Conservation (phyloP, 2,329 filamentous ascomycete genomes). For the Claviceps arundinis region DNA sequence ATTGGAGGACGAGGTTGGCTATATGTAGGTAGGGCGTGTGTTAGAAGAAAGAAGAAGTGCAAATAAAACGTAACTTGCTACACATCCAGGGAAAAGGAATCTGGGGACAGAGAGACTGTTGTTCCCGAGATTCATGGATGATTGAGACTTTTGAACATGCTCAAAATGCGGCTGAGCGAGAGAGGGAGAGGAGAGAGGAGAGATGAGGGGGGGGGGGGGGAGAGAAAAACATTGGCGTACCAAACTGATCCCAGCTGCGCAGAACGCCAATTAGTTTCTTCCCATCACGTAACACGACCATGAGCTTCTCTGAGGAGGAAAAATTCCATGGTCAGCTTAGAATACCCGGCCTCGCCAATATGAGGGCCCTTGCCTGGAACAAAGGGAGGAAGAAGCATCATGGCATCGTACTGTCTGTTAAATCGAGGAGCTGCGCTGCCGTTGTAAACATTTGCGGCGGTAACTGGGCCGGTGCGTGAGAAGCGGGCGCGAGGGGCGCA, state of each 20-base stretch:
- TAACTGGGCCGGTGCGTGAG: slow-evolving; percentile 46
- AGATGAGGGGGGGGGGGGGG: background rate
- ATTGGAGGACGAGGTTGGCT: slow-evolving; percentile 93
- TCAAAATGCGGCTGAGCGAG: too few species aligned
- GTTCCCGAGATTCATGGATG: background rate
- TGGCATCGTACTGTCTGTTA: slow-evolving; percentile 76
- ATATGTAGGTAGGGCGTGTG: background rate
- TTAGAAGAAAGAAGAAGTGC: background rate
- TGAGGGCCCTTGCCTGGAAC: background rate
- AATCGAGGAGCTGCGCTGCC: slow-evolving; percentile 83
- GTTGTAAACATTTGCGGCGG: slow-evolving; percentile 98
- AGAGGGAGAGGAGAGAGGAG: too few species aligned
- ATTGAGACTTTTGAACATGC: background rate
- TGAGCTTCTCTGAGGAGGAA: slow-evolving; percentile 68
- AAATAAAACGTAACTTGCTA: background rate
- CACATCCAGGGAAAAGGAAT: too few species aligned
- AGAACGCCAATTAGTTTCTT: slow-evolving; percentile 87
- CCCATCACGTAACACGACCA: slow-evolving; percentile 82
- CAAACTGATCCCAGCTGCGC: slow-evolving; percentile 95
- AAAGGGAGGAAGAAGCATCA: background rate
- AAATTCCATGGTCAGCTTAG: slow-evolving; percentile 11
- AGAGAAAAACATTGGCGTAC: slow-evolving; percentile 29
- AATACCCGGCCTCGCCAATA: background rate
- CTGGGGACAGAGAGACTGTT: background rate
- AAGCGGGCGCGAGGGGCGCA: slow-evolving; percentile 15